Percentiles rank a stretch among this genome's conserved stretches.
Conservation (phyloP, 2,329 filamentous ascomycete genomes). For the Fusarium sp. region DNA sequence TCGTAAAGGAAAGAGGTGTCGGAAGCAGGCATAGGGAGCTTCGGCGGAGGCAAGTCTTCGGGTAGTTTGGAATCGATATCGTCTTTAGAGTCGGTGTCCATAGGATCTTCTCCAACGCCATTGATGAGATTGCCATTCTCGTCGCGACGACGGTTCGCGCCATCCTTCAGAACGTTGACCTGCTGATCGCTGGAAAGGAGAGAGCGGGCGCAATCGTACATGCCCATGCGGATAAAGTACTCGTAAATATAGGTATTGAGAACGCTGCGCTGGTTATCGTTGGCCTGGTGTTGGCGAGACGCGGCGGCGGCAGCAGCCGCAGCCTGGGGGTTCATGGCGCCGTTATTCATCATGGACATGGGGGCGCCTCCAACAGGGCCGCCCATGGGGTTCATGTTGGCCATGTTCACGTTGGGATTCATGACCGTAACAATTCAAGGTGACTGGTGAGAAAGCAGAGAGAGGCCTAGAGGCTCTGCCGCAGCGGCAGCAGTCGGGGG, state of each 20-base stretch:
- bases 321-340: constrained; percentile 55
- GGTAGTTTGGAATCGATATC: constrained; percentile 80
- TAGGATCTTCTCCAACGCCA: constrained; percentile 78
- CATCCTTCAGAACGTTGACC: constrained; percentile 76
- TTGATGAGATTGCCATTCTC: constrained; percentile 77
- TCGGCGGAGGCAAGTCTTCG: constrained; percentile 82
- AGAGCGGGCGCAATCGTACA: constrained; percentile 85
- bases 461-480: constrained; percentile 47
- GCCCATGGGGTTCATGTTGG: constrained; percentile 77
- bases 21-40: constrained; percentile 72
- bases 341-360: constrained; percentile 77
- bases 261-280: constrained; percentile 65
- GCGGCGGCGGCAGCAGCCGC: constrained; percentile 51
- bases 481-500: constrained; percentile 44
- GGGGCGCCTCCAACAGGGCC: constrained; percentile 72
- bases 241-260: constrained; percentile 93
- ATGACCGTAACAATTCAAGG: constrained; percentile 56
- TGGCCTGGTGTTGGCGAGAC: constrained; percentile 57
- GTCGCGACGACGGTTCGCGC: constrained; percentile 75
- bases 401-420: constrained; percentile 75
- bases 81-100: constrained; percentile 88
- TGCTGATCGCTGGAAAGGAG: constrained; percentile 76
- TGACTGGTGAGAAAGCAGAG: constrained; percentile 35
- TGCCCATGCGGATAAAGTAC: constrained; percentile 87
- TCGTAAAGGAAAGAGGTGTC: constrained; percentile 92